Evolutionary conservation across 1,284 basidiomycete species (phyloP), one percentile per base, ranked within the genome.

Genomic region (Puccinia horiana): DNA sequence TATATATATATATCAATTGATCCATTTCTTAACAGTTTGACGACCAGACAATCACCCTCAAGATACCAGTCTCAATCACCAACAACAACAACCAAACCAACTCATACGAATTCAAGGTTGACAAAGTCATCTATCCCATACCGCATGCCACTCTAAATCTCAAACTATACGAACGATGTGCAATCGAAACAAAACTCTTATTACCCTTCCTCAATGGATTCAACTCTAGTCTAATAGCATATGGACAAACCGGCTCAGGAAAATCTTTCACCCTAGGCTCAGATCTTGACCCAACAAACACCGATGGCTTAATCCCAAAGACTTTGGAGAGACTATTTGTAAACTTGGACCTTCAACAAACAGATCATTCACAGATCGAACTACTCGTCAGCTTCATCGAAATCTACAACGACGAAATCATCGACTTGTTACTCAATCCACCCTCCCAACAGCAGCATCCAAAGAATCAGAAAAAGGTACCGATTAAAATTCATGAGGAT

Each of bases 381-480:
- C 37, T 56, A 2, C 16, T 67, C 8, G 72, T 67, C 32, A 47
- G 70, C 29, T 81, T 81, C 18, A 52, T 81, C 44, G 79, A 81
- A 63, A 73, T 81, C 20, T 81, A 81, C 52, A 81, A 81, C 49
- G 79, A 81, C 52, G 79, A 81, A 52, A 35, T 81, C 32, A 29
- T 73, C n/a, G 79, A 81, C 63, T 44, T 81, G 4, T 32, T 74
- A 1, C 54, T 58, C 32, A 44, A 44, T 23, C 42, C 49, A 4
- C 69, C 44, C 32, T 49, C 23, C 44, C 65, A 54, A 6, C 16
- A 70, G 54, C 23, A 44, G 6, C 11, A 26, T 1, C 16, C 70
- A 35, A 81, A 73, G 54, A 54, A 29, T 32, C 42, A 29, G 12
- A 72, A 26, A 26, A 74, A 74, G 14, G 32, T 35, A 20, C 52